Base-by-base conservation (phyloP, 202 grass and related monocot species). In the Digitaria exilis region DNA sequence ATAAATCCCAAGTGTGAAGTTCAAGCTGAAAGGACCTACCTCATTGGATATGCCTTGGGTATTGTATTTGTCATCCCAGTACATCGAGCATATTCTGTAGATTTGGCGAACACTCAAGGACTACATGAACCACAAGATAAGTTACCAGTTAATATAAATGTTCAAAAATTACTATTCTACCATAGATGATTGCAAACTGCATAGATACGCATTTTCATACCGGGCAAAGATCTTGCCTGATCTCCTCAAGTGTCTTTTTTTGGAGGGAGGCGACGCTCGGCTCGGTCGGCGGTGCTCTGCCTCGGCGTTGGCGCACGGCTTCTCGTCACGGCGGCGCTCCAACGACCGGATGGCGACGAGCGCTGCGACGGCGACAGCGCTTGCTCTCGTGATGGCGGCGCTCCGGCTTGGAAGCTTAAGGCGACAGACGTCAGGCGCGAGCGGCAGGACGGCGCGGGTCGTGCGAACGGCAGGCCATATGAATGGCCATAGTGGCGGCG, bases 61-160 rank as follows among this genome's bases (percentile, higher is more conserved):
- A 61, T 87, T 81, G 46, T 98, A 98, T 84, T 90, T 95, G 69
- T 98, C 95, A 80, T 98, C 95, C 95, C 95, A 98, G 73, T 98
- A 98, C 92, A 95, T 95, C 11, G 92, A 92, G 79, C 95, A 98
- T 90, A 98, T 98, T 81, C 95, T 82, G 69, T 98, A 98, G 68
- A 98, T 98, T 88, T 98, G 95, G 32, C 91, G 84, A 65, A 98
- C 83, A 90, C 96, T 98, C 81, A 98, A 85, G 64, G 87, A 84
- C 96, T 98, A 78, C 25, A 87, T 4, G 76, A 34, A 63, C 76
- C 44, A 59, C 7, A 41, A 57, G 29, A 25, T 49, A 80, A 76
- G 54, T 25, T 58, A n/a, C 22, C 19, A 57, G 64, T 81, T 59
- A 75, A 78, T 14, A 58, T 4, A 58, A 26, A 13, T 0, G 24